Conservation (phyloP, 768 basidiomycete genomes). For the Serendipita sp. region DNA sequence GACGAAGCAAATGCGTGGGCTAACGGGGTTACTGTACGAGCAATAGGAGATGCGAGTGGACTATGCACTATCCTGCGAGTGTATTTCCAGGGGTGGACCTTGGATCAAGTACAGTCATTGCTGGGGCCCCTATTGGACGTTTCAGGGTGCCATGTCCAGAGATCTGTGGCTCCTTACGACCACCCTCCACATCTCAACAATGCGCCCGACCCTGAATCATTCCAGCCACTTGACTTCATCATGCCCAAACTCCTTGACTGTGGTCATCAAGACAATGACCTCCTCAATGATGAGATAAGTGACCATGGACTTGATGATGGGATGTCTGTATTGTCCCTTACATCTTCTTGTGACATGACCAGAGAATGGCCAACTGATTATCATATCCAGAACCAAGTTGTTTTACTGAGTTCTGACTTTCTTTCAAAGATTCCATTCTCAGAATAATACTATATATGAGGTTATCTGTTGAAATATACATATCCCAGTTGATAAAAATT, state of each 20-base stretch:
- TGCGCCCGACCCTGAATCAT: neutral
- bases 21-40: conserved; percentile 39
- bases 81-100: conserved; percentile 59
- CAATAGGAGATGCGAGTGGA: conserved; percentile 39
- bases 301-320: no score
- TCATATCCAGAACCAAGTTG: no score
- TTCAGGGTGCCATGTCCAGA: neutral
- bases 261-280: no score
- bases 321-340: no score
- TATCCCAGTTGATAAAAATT: no score
- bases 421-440: no score
- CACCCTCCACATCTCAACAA: neutral
- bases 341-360: no score
- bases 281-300: no score
- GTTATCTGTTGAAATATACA: no score
- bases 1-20: conserved; percentile 56
- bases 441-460: no score
- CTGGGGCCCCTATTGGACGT: conserved; percentile 28
- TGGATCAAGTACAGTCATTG: conserved; percentile 42
- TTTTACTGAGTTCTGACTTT: no score
- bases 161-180: neutral
- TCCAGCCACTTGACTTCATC: neutral
- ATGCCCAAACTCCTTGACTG: neutral
- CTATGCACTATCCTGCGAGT: conserved; percentile 52
- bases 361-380: no score